A percentile compares a stretch with the other conserved stretches of the same genome.
phyloP scores from a whole-genome alignment of 2,329 filamentous ascomycete species.

The Capronia epimyces region DNA sequence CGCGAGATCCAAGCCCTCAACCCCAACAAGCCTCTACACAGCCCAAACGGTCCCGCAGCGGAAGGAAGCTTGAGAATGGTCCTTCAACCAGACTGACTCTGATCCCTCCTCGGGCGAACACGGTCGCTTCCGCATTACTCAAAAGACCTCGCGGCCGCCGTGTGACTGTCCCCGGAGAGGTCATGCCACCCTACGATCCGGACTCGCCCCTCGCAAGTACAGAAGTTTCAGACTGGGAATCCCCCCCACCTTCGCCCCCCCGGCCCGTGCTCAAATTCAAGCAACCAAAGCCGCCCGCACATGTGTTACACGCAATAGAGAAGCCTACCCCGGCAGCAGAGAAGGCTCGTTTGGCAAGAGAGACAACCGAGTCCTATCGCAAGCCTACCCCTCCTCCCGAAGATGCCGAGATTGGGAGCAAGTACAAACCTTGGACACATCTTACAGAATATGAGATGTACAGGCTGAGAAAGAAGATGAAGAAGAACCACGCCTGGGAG shows the following conservation, averaged over 20 bases:
- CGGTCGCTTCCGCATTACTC: conserved; percentile 23
- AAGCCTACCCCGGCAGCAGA: conserved; percentile 12
- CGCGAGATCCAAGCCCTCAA: conserved; percentile 54
- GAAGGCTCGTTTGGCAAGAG: conserved; percentile 17
- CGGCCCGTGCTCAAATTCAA: conserved; percentile 33
- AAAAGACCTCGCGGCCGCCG: conserved; percentile 38
- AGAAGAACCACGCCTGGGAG: conserved; percentile 65
- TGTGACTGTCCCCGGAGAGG: conserved; percentile 34
- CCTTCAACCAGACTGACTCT: conserved; percentile 39
- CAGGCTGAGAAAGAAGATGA: conserved; percentile 61
- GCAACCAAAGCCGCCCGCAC: conserved; percentile 39
- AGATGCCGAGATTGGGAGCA: conserved; percentile 56
- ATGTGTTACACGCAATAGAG: conserved; percentile 23
- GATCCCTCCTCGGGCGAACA: conserved; percentile 25
- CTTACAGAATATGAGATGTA: conserved; percentile 65
- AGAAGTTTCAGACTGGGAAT: conserved; percentile 42
- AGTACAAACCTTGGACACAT: conserved; percentile 58
- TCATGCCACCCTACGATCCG: conserved; percentile 38
- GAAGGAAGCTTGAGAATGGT: conserved; percentile 36
- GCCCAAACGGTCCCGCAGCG: conserved; percentile 38
- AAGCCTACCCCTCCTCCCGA: conserved; percentile 48
- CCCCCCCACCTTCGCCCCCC: conserved; percentile 31
- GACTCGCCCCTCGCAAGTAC: conserved; percentile 45
- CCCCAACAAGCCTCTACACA: conserved; percentile 32
- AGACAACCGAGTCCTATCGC: conserved; percentile 22